Evolutionary conservation across 2,329 filamentous ascomycete species (phyloP), one percentile per base, ranked within the genome.

Genomic region (Ophiostoma tasmaniense): DNA sequence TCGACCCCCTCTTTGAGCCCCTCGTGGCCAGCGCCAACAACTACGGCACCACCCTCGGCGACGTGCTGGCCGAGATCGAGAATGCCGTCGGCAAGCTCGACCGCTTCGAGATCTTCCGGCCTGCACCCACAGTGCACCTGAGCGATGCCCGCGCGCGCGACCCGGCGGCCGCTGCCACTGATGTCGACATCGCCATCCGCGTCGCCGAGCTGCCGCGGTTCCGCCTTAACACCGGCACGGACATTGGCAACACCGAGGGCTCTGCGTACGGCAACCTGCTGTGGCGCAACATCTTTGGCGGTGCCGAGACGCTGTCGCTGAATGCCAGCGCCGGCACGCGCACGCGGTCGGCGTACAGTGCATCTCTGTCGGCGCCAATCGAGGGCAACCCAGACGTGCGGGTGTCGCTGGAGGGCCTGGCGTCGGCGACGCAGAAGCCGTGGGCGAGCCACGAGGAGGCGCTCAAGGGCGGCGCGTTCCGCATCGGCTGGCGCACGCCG

Each of bases 391-490:
- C 95, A 0, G 89, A 97, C 76, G 81, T 92, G 74, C 86, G 90
- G 71, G 82, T 93, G 71, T 89, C 94, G 73, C 75, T 96, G 71
- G 93, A 96, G 73, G 93, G 86, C 1, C 82, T 97, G 62, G 89
- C 90, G 11, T 96, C 91, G 71, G 89, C 92, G 62, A 96, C 92
- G 0, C 86, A 94, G 71, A 97, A 98, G 79, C 86, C 89, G 14
- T 98, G 92, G 91, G 93, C 95, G 28, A 95, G 91, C 72, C 94
- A 99, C 76, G 94, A 98, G 74, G 94, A 99, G 79, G 88, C 89
- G 2, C 80, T 96, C 25, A 91, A 89, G 75, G 93, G 93, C 20
- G 92, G 86, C 25, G 89, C 87, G 74, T 81, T 90, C 14, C 93
- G 91, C 73, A 82, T 97, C 55, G 87, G 88, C 52, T 98, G 91